phyloP scores from a whole-genome alignment of 768 basidiomycete species.

The Psilocybe tampanensis region DNA sequence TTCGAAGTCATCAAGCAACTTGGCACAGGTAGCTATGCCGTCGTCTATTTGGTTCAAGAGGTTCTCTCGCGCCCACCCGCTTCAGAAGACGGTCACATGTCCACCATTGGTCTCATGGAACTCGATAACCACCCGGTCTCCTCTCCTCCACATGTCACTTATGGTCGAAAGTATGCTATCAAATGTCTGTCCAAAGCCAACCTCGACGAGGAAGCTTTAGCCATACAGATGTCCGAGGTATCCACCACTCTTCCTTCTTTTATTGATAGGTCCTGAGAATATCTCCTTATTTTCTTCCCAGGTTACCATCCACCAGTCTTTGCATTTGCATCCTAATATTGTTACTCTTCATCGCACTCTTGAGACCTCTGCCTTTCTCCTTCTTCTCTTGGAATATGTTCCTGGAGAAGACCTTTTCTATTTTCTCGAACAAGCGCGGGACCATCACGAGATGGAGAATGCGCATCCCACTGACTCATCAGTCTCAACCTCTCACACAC shows the following conservation, averaged over 20 bases:
- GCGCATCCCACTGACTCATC: conserved; percentile 40
- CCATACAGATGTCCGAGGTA: conserved; percentile 91
- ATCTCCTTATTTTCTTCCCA: conserved; percentile 28
- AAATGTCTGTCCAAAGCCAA: conserved; percentile 96
- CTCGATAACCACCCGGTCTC: conserved; percentile 40
- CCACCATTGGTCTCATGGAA: conserved; percentile 57
- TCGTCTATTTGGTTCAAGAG: conserved; percentile 90
- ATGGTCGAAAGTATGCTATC: conserved; percentile 89
- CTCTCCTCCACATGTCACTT: conserved; percentile 45
- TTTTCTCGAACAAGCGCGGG: conserved; percentile 95
- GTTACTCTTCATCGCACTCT: conserved; percentile 93
- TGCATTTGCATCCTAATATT: conserved; percentile 89
- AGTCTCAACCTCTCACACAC: conserved; percentile 62
- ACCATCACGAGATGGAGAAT: conserved; percentile 67
- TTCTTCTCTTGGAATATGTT: conserved; percentile 93
- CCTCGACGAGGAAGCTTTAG: conserved; percentile 85
- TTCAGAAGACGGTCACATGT: conserved; percentile 60
- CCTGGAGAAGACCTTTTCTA: conserved; percentile 98
- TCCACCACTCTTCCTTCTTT: conserved; percentile 18
- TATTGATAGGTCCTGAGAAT: conserved; percentile 13
- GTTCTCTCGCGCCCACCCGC: conserved; percentile 51
- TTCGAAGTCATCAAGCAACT: conserved; percentile 87
- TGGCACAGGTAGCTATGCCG: conserved; percentile 90
- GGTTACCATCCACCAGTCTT: conserved; percentile 94
- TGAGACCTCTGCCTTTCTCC: conserved; percentile 88